Evolutionary conservation across 352 stramenopile genomes (phyloP).

Genomic region (Thraustotheca clavata): DNA sequence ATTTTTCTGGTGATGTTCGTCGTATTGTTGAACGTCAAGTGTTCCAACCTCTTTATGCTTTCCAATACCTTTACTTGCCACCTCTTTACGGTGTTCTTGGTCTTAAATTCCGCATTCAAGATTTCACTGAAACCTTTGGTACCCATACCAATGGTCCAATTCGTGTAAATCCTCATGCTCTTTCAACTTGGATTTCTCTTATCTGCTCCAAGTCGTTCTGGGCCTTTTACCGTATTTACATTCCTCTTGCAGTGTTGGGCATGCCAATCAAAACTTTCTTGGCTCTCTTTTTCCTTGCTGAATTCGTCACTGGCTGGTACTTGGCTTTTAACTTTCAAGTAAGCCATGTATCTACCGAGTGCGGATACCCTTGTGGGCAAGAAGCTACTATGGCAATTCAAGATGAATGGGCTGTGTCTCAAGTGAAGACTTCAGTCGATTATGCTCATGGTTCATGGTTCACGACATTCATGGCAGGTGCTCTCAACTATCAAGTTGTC

Average conservation of each 20-base stretch:
- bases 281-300: constrained; percentile 74
- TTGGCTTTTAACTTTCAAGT: constrained; percentile 92
- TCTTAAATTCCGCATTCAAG: constrained; percentile 90
- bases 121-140: constrained; percentile 85
- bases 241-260: constrained; percentile 75
- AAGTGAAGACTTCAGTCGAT: constrained; percentile 93
- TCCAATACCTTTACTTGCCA: constrained; percentile 90
- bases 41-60: constrained; percentile 83
- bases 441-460: constrained; percentile 78
- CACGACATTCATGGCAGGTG: constrained; percentile 90
- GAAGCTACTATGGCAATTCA: constrained; percentile 49
- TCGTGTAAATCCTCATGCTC: constrained; percentile 83
- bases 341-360: constrained; percentile 84
- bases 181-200: constrained; percentile 71
- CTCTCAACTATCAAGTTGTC: constrained; percentile 96
- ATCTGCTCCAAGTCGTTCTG: constrained; percentile 85
- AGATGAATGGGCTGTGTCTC: constrained; percentile 89
- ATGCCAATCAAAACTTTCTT: constrained; percentile 50
- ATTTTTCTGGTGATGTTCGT: constrained; percentile 77
- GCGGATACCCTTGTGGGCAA: constrained; percentile 76
- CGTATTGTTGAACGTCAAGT: constrained; percentile 83
- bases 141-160: constrained; percentile 83
- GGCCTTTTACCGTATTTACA: constrained; percentile 82
- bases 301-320: constrained; percentile 89
- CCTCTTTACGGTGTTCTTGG: constrained; percentile 91